A percentile compares a stretch with the other conserved stretches of the same genome.
phyloP scores from a whole-genome alignment of 2,329 filamentous ascomycete species.

The Lizonia empirigonia region DNA sequence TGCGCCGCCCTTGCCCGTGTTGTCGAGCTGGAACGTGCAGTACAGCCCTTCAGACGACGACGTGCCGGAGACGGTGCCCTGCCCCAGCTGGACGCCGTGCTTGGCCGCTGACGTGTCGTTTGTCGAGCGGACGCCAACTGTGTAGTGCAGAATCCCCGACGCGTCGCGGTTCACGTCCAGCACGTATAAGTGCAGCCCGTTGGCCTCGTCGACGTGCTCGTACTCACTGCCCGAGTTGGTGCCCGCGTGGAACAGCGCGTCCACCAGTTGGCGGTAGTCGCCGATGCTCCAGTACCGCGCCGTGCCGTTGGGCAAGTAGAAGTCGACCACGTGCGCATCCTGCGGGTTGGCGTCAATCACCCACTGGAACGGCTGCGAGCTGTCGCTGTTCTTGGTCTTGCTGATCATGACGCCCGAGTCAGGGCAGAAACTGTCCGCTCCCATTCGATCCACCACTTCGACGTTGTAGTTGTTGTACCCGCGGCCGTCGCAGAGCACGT shows the following conservation, averaged over 20 bases:
- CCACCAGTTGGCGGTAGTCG: slow-evolving; percentile 60
- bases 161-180: slow-evolving; percentile 52
- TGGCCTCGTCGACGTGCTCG: slow-evolving; percentile 56
- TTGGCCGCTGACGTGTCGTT: slow-evolving; percentile 43
- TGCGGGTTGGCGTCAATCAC: slow-evolving; percentile 61
- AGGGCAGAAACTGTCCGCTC: slow-evolving; percentile 59
- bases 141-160: slow-evolving; percentile 56
- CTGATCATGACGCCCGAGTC: slow-evolving; percentile 61
- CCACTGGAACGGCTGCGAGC: slow-evolving; percentile 58
- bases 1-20: slow-evolving; percentile 47
- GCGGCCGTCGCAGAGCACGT: slow-evolving; percentile 59
- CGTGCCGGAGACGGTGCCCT: slow-evolving; percentile 41
- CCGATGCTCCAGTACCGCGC: slow-evolving; percentile 56
- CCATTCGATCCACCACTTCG: slow-evolving; percentile 61
- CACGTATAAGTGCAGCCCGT: slow-evolving; percentile 59
- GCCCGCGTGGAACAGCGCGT: slow-evolving; percentile 62
- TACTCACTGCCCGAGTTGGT: slow-evolving; percentile 58
- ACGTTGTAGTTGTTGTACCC: slow-evolving; percentile 59
- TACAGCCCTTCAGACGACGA: slow-evolving; percentile 46
- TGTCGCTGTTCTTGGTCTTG: slow-evolving; percentile 57
- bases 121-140: slow-evolving; percentile 55
- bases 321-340: slow-evolving; percentile 59
- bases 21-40: slow-evolving; percentile 57
- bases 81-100: slow-evolving; percentile 47
- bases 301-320: slow-evolving; percentile 57